A percentile compares a stretch with the other conserved stretches of the same genome.
Conservation (phyloP, 75 land plant species). For the Cupressus sempervirens region DNA sequence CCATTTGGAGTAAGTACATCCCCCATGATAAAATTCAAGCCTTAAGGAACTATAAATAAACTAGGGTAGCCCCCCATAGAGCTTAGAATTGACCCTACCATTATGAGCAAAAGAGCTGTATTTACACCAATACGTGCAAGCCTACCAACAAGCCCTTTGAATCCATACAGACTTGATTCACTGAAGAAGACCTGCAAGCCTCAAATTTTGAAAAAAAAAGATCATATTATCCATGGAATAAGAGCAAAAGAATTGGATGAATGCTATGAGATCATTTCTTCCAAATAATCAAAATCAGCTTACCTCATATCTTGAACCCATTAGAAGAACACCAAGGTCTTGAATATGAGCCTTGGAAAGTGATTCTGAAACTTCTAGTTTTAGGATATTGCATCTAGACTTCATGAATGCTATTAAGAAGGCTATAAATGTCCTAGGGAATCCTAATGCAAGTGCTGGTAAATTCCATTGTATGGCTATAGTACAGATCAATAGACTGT, state of each 20-base stretch:
- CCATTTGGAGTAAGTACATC: no score
- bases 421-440: no score
- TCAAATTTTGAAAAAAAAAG: not conserved
- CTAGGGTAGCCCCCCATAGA: conserved; percentile 84
- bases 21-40: conserved; percentile 86
- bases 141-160: conserved; percentile 88
- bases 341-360: conserved; percentile 64
- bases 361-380: conserved; percentile 63
- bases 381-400: conserved; percentile 52
- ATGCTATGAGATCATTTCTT: no score
- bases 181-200: conserved; percentile 63
- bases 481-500: no score
- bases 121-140: conserved; percentile 98
- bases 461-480: no score
- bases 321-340: conserved; percentile 77
- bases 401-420: no score
- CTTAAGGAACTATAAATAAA: conserved; percentile 88
- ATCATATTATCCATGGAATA: not conserved
- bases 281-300: no score
- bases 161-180: conserved; percentile 83
- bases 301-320: no score
- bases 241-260: not conserved
- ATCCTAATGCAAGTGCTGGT: no score
- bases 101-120: conserved; percentile 82
- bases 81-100: conserved; percentile 89